Base-by-base conservation (phyloP, 2,329 filamentous ascomycete genomes). In the Apiospora aurea region DNA sequence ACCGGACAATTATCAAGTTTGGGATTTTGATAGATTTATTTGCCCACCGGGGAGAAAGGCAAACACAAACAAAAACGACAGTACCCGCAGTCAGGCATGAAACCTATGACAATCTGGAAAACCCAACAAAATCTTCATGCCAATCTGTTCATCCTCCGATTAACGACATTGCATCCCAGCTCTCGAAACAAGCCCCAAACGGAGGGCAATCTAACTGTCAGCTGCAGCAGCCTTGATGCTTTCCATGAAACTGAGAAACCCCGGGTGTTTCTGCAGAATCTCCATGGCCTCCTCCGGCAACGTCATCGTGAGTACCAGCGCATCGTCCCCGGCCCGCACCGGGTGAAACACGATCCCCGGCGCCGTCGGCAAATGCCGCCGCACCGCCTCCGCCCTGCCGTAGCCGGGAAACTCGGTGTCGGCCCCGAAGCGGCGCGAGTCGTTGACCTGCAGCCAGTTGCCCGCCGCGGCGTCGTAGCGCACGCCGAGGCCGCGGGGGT, bases 221-320 rank as follows among this genome's bases (percentile, higher is more conserved):
- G 46, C 7, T 10, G 47, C 49, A 21, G 49, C 49, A 21, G 49
- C 49, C n/a, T 26, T n/a, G 1, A 26, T 51, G 4, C 13, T n/a
- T 14, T 26, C 24, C n/a, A 24, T 4, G 5, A 51, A 26, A 4
- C 11, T 8, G 2, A 4, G 10, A 26, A 51, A 51, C 3, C 26
- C n/a, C 4, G 2, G 10, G 1, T 10, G 3, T 13, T 11, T n/a
- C 3, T 13, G 1, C 10, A 51, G n/a, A 0, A 13, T 14, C 3
- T 13, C n/a, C 49, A 51, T 51, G n/a, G 49, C 49, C 10, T 26
- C n/a, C 49, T 51, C 11, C n/a, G 49, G 49, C 49, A 51, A 51
- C 2, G 49, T 51, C 10, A 51, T 14, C 10, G 49, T 26, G 10
- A 51, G 10, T 1, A 51, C 49, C 7, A 51, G 11, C n/a, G 11